Base-by-base conservation (phyloP, 371 early-diverging fungal genomes). In the Capillidium heterosporum region DNA sequence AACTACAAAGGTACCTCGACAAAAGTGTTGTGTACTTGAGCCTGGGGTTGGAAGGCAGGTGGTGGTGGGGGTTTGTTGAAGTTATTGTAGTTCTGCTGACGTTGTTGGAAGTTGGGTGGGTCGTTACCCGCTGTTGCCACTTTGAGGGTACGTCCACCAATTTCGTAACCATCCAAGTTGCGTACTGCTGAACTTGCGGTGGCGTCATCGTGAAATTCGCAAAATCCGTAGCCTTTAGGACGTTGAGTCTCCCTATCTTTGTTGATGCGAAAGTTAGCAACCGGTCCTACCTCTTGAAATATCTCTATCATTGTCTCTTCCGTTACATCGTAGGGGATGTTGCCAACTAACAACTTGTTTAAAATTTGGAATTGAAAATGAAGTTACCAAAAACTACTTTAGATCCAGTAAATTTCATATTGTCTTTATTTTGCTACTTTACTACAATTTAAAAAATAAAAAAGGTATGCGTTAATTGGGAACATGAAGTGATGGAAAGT, bases 161-260 rank as follows among this genome's bases (percentile, higher is more conserved):
- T 69, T 41, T 89, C 90, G 57, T 86, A 81, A 52, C 80, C 79
- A 65, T 85, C 82, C 48, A 92, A 63, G 57, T 87, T 87, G 54
- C 87, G 65, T 19, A 87, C 85, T 24, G 87, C 87, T 67, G 84
- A 84, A 26, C 79, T 81, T 27, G 87, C 85, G 7, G 84, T 84
- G 54, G 84, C 84, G 23, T 77, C 70, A 65, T 86, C 85, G 60
- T 78, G 77, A 60, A 79, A 89, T 59, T 85, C 85, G 59, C 87
- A 88, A 64, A 89, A 91, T 17, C 89, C 92, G 65, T 81, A 89
- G n/a, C 92, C 92, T 57, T 84, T 82, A 3, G 89, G 85, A 67
- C 84, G 84, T 49, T 84, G 84, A n/a, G 87, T 80, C 1, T 89
- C 90, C 40, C 83, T 75, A 67, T 91, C 90, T 62, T 86, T 87